These are phyloP conservation scores for Yamadazyma membranifaciens DNA, from an alignment of 1,139 yeast species.

Conservation along the genomic window DNA sequence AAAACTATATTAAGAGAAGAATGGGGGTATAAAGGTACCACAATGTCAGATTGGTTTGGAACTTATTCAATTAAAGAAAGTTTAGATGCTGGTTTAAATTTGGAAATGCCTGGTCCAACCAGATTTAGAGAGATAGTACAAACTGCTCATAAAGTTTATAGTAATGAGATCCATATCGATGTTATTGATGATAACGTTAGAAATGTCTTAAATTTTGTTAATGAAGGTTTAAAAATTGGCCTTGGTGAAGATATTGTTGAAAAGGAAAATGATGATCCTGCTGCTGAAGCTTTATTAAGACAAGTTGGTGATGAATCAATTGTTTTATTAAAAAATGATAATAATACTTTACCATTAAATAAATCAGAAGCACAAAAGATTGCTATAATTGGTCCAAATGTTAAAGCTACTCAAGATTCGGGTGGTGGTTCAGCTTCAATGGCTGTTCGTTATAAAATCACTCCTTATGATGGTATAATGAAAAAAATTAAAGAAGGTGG, in stretches of 20 bases:
- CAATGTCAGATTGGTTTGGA: slow-evolving; percentile 67
- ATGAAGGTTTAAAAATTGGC: slow-evolving; percentile 40
- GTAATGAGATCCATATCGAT: slow-evolving; percentile 29
- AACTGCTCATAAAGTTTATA: slow-evolving; percentile 34
- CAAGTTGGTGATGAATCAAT: slow-evolving; percentile 50
- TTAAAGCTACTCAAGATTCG: slow-evolving; percentile 30
- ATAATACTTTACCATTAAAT: slow-evolving; percentile 39
- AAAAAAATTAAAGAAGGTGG: slow-evolving; percentile 25
- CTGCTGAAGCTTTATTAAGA: slow-evolving; percentile 44
- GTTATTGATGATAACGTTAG: slow-evolving; percentile 45
- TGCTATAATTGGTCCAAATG: slow-evolving; percentile 42
- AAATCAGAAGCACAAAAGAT: slow-evolving; percentile 23
- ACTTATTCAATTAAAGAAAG: slow-evolving; percentile 48
- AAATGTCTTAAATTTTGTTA: slow-evolving; percentile 44
- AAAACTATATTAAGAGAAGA: slow-evolving; percentile 49
- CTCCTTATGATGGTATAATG: slow-evolving; percentile 34
- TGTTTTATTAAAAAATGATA: slow-evolving; percentile 53
- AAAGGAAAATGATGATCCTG: slow-evolving; percentile 39
- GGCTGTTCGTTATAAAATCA: slow-evolving; percentile 27
- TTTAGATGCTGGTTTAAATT: slow-evolving; percentile 54
- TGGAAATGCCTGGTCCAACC: slow-evolving; percentile 67
- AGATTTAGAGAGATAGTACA: slow-evolving; percentile 41
- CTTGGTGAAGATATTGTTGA: slow-evolving; percentile 42
- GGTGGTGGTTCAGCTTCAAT: slow-evolving; percentile 42
- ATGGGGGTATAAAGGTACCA: slow-evolving; percentile 55